A percentile compares a stretch with the other conserved stretches of the same genome.
These are phyloP conservation scores for Colletotrichum lini DNA, from an alignment of 2,329 filamentous ascomycete genomes.

Conservation along the genomic window DNA sequence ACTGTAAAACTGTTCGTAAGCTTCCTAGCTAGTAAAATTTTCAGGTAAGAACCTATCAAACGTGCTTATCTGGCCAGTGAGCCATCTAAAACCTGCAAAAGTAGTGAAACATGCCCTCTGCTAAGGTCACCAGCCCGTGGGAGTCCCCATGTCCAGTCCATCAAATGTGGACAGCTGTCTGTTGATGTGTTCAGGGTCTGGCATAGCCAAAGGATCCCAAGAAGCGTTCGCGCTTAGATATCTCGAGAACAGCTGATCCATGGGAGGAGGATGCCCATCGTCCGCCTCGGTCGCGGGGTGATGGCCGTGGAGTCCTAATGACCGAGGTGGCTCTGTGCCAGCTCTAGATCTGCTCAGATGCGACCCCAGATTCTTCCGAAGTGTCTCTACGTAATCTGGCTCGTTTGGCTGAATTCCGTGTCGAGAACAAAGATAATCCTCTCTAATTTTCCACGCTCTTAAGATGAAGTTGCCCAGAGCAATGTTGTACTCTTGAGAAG, in stretches of 20 bases:
- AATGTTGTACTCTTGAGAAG: conserved; percentile 35
- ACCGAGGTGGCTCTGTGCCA: not conserved
- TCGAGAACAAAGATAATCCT: conserved; percentile 15
- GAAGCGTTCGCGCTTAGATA: conserved; percentile 13
- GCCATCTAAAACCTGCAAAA: too few species aligned
- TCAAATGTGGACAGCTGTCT: conserved; percentile 21
- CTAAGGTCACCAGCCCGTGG: conserved; percentile 10
- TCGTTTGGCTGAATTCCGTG: conserved; percentile 23
- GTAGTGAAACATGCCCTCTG: not conserved
- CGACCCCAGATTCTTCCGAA: conserved; percentile 6
- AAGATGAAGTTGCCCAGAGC: conserved; percentile 23
- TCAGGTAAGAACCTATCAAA: too few species aligned
- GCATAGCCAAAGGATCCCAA: conserved; percentile 20
- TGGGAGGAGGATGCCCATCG: not conserved
- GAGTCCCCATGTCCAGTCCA: conserved; percentile 22
- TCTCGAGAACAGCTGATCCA: conserved; percentile 25
- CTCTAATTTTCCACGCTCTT: conserved; percentile 23
- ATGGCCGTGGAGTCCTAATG: not conserved
- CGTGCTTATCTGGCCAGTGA: too few species aligned
- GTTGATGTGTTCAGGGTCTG: conserved; percentile 21
- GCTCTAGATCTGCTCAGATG: conserved; percentile 7
- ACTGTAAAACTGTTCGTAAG: too few species aligned
- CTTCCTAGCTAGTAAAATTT: too few species aligned
- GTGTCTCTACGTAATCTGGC: conserved; percentile 16
- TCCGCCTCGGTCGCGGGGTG: not conserved